A percentile compares a stretch with the other conserved stretches of the same genome.
Conservation (phyloP, 1,284 basidiomycete genomes). For the Violaceomyces palustris region DNA sequence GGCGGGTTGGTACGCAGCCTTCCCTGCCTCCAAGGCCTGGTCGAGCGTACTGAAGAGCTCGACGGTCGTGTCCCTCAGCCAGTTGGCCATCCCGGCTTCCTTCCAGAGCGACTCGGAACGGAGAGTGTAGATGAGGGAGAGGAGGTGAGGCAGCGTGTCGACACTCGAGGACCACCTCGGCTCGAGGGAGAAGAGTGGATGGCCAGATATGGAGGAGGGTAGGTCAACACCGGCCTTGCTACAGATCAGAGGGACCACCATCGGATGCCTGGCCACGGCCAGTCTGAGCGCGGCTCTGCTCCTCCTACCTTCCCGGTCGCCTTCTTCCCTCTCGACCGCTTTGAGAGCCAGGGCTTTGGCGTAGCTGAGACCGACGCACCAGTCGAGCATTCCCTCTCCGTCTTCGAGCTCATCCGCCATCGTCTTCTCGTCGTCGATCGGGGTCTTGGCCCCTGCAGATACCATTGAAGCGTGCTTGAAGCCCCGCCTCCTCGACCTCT, state of each 20-base stretch:
- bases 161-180: conserved; percentile 3
- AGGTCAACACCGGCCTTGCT: conserved; percentile 36
- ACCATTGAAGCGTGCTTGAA: conserved; percentile 14
- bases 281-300: conserved; percentile 30
- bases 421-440: conserved; percentile 27
- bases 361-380: conserved; percentile 43
- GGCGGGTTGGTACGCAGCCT: conserved; percentile 3
- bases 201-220: conserved; percentile 14
- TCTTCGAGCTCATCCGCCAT: conserved; percentile 13
- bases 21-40: neutral
- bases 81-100: conserved; percentile 23
- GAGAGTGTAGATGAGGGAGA: conserved; percentile 43
- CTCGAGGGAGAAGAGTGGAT: conserved; percentile 9
- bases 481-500: conserved; percentile 4
- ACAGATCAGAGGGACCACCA: conserved; percentile 33
- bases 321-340: conserved; percentile 35
- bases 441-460: conserved; percentile 20
- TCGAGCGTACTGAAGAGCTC: conserved; percentile 10
- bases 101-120: conserved; percentile 47
- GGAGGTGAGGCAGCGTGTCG: conserved; percentile 30
- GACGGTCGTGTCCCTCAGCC: conserved; percentile 30
- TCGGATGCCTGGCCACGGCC: conserved; percentile 42
- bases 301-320: conserved; percentile 15
- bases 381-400: conserved; percentile 38
- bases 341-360: conserved; percentile 40